Evolutionary conservation across 2,329 filamentous ascomycete species (phyloP).

Genomic region (Cordyceps cateniannulata): DNA sequence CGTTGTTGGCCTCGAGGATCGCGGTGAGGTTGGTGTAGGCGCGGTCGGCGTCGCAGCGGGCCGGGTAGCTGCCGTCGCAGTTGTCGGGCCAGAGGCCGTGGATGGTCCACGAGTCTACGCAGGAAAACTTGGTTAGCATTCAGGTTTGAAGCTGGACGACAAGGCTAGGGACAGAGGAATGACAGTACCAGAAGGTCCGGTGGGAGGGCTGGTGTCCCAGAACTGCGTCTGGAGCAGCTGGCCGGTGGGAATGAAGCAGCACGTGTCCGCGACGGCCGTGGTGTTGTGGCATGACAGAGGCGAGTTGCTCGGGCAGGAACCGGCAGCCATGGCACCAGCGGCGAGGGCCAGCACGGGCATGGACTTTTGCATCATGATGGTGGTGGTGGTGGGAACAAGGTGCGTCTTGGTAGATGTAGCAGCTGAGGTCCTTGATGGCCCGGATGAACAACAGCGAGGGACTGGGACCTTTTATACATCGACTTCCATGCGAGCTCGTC

Average conservation of each 20-base stretch:
- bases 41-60: slow-evolving; percentile 56
- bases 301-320: slow-evolving; percentile 23
- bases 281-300: slow-evolving; percentile 60
- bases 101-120: slow-evolving; percentile 66
- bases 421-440: neutral
- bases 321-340: slow-evolving; percentile 15
- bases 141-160: neutral
- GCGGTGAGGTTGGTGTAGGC: slow-evolving; percentile 59
- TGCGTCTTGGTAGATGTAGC: neutral
- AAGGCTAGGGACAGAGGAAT: neutral
- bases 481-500: neutral
- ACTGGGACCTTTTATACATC: neutral
- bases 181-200: slow-evolving; percentile 44
- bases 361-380: slow-evolving; percentile 8
- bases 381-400: neutral
- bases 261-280: slow-evolving; percentile 54
- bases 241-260: slow-evolving; percentile 68
- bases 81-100: slow-evolving; percentile 63
- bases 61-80: slow-evolving; percentile 64
- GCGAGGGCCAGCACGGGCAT: slow-evolving; percentile 15
- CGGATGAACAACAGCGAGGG: neutral
- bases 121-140: neutral
- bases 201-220: slow-evolving; percentile 62
- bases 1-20: slow-evolving; percentile 49
- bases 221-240: slow-evolving; percentile 70